phyloP scores from a whole-genome alignment of 495 filamentous ascomycete genomes.

The Aspergillus nanangensis region DNA sequence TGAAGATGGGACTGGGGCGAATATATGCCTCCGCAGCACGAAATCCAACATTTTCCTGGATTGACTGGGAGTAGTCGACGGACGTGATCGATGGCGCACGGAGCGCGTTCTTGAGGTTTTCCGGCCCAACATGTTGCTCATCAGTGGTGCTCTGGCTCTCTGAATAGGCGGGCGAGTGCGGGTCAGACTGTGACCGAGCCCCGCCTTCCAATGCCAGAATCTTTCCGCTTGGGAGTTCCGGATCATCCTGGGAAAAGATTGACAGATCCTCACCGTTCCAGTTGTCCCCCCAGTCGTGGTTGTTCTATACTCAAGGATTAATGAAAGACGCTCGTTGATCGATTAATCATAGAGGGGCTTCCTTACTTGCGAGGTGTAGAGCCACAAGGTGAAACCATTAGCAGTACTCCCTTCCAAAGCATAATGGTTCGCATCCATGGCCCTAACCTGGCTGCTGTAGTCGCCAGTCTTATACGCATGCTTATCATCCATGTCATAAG shows the following conservation, averaged over 20 bases:
- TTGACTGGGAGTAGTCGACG: slow-evolving; percentile 41
- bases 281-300: slow-evolving; percentile 84
- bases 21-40: slow-evolving; percentile 91
- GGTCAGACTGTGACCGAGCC: slow-evolving; percentile 40
- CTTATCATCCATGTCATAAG: slow-evolving; percentile 98
- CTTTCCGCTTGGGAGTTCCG: slow-evolving; percentile 49
- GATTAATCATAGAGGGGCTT: background rate
- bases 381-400: slow-evolving; percentile 86
- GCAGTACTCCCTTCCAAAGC: slow-evolving; percentile 75
- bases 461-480: slow-evolving; percentile 95
- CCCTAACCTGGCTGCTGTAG: slow-evolving; percentile 86
- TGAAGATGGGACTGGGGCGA: slow-evolving; percentile 75
- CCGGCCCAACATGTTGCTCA: slow-evolving; percentile 55
- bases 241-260: slow-evolving; percentile 81
- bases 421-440: slow-evolving; percentile 97
- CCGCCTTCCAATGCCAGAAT: slow-evolving; percentile 11
- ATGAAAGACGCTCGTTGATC: slow-evolving; percentile 1
- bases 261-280: slow-evolving; percentile 98
- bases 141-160: slow-evolving; percentile 52
- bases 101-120: slow-evolving; percentile 68
- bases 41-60: slow-evolving; percentile 61
- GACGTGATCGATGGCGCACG: slow-evolving; percentile 68
- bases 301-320: slow-evolving; percentile 50
- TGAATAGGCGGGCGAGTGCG: slow-evolving; percentile 54
- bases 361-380: slow-evolving; percentile 70